Percentiles rank a stretch among this genome's conserved stretches.
Conservation (phyloP, 805 yeast genomes). For the Ogataea methanolica region DNA sequence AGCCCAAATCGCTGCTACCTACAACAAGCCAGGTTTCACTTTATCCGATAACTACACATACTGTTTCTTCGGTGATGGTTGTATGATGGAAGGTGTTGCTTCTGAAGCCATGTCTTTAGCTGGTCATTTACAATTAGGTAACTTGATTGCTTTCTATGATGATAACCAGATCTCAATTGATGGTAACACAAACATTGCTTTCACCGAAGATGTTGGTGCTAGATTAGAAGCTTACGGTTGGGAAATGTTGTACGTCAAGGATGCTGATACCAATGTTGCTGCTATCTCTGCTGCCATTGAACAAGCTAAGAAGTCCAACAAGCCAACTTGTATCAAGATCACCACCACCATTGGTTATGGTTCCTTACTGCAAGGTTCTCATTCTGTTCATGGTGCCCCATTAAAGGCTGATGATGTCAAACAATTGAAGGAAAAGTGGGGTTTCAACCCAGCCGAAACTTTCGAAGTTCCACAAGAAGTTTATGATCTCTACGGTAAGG, state of each 20-base stretch:
- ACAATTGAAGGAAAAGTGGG: conserved; percentile 78
- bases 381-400: conserved; percentile 94
- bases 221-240: conserved; percentile 93
- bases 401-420: conserved; percentile 87
- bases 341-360: conserved; percentile 94
- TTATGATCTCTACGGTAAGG: conserved; percentile 57
- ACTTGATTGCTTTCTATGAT: conserved; percentile 93
- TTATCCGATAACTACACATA: conserved; percentile 75
- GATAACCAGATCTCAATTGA: conserved; percentile 96
- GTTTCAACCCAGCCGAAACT: conserved; percentile 80
- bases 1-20: conserved; percentile 85
- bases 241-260: conserved; percentile 72
- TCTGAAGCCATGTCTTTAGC: conserved; percentile 93
- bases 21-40: conserved; percentile 79
- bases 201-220: conserved; percentile 85
- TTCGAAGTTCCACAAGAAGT: conserved; percentile 85
- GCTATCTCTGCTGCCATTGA: conserved; percentile 69
- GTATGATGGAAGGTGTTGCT: conserved; percentile 97
- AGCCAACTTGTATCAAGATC: conserved; percentile 88
- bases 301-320: conserved; percentile 74
- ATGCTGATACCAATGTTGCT: conserved; percentile 76
- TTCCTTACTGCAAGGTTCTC: conserved; percentile 78
- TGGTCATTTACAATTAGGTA: conserved; percentile 91
- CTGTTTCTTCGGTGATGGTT: conserved; percentile 91
- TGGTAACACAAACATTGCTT: conserved; percentile 84